phyloP scores from a whole-genome alignment of 164 flowering plant genomes.

The Annona squamosa region DNA sequence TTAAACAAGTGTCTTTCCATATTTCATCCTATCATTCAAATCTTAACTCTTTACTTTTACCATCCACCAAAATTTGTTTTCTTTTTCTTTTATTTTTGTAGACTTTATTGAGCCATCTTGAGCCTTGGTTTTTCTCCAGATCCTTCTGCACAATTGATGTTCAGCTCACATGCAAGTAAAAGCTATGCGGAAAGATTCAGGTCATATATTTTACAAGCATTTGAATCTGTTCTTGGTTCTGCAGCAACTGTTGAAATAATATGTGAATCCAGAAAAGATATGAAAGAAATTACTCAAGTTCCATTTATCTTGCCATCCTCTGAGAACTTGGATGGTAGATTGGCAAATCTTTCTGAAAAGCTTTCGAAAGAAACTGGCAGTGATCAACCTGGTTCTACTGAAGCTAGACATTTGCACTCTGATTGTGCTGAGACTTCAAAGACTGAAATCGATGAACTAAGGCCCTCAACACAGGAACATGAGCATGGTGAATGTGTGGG shows the following conservation, averaged over 20 bases:
- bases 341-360: slow-evolving; percentile 16
- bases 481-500: slow-evolving; percentile 19
- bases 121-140: slow-evolving; percentile 36
- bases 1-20: background rate
- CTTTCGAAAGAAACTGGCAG: slow-evolving; percentile 17
- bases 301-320: slow-evolving; percentile 33
- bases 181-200: slow-evolving; percentile 69
- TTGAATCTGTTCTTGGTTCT: slow-evolving; percentile 76
- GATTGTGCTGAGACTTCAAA: slow-evolving; percentile 24
- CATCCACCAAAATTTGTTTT: background rate
- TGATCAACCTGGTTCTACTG: slow-evolving; percentile 21
- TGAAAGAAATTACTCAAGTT: slow-evolving; percentile 18
- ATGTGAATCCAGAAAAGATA: slow-evolving; percentile 41
- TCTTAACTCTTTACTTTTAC: background rate
- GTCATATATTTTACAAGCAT: slow-evolving; percentile 74
- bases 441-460: slow-evolving; percentile 77
- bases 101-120: slow-evolving; percentile 4
- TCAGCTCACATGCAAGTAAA: slow-evolving; percentile 59
- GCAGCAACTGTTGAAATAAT: slow-evolving; percentile 74
- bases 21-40: background rate
- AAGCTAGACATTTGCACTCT: slow-evolving; percentile 16
- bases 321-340: slow-evolving; percentile 20
- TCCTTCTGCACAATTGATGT: slow-evolving; percentile 72
- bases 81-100: slow-evolving; percentile 1
- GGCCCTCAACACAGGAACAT: slow-evolving; percentile 32